Percentiles rank a stretch among this genome's conserved stretches.
Evolutionary conservation across 108 stramenopile genomes (phyloP).

Genomic region (Thalassiosira profunda): DNA sequence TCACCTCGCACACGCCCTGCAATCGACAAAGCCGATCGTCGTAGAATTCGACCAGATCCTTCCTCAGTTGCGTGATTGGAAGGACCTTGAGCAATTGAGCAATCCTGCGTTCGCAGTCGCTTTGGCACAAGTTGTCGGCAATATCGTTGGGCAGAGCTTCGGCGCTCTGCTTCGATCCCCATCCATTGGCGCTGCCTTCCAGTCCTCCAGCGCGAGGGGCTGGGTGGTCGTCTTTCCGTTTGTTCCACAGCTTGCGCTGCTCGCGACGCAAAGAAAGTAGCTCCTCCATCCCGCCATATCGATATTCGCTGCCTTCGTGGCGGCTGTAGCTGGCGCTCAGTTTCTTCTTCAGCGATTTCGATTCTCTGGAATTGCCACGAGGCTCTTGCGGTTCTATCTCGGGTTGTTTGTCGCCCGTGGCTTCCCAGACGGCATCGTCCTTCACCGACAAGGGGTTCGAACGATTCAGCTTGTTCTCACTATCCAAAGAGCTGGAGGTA

Average conservation of each 20-base stretch:
- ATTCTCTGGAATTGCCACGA: not conserved
- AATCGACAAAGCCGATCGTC: conserved; percentile 53
- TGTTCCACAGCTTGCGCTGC: conserved; percentile 32
- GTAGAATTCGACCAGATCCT: conserved; percentile 59
- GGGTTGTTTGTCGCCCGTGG: not conserved
- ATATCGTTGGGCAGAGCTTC: conserved; percentile 24
- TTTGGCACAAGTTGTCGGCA: conserved; percentile 17
- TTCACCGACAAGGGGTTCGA: not conserved
- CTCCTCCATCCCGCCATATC: conserved; percentile 55
- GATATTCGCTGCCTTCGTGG: conserved; percentile 7
- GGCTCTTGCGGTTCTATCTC: no score
- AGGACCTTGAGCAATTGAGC: conserved; percentile 41
- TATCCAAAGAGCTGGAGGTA: not conserved
- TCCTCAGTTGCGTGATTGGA: conserved; percentile 61
- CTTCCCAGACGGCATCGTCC: not conserved
- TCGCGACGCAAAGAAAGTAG: conserved; percentile 53
- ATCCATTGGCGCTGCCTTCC: not conserved
- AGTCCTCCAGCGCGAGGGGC: not conserved
- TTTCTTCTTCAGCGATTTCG: not conserved
- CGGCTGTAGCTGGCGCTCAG: not conserved
- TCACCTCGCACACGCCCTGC: conserved; percentile 34
- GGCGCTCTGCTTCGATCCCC: conserved; percentile 15
- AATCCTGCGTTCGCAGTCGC: conserved; percentile 31
- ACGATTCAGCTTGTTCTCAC: not conserved
- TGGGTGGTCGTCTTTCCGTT: conserved; percentile 1